Conservation (phyloP, 2,329 filamentous ascomycete genomes). For the Colletotrichum melonis region DNA sequence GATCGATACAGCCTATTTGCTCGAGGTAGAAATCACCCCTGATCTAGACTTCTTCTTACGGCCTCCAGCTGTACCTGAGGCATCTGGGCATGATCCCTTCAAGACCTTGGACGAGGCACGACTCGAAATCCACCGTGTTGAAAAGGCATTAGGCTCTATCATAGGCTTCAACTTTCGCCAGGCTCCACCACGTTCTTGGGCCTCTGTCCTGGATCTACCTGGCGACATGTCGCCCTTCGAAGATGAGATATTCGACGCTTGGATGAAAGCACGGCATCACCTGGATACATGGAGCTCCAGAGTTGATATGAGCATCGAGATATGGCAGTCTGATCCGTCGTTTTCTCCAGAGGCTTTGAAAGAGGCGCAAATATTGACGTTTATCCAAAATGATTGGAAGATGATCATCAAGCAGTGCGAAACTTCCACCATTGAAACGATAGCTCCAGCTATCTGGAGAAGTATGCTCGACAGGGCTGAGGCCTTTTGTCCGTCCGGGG, state of each 20-base stretch:
- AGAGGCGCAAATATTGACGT: background rate
- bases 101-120: background rate
- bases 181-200: background rate
- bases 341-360: background rate
- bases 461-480: background rate
- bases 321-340: background rate
- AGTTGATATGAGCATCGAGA: background rate
- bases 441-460: background rate
- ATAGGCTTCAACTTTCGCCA: constrained; percentile 4
- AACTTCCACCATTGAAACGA: background rate
- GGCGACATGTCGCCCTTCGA: background rate
- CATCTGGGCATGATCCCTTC: background rate
- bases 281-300: background rate
- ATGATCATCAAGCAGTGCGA: background rate
- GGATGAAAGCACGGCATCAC: background rate
- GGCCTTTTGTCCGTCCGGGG: background rate
- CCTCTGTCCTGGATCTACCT: background rate
- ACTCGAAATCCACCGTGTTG: background rate
- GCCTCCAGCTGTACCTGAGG: background rate
- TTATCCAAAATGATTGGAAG: background rate
- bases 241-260: background rate
- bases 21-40: constrained; percentile 29
- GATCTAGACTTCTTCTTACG: constrained; percentile 6
- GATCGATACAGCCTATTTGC: constrained; percentile 37
- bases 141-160: background rate